Evolutionary conservation across 352 stramenopile genomes (phyloP).

Genomic region (Discostella stelligera): DNA sequence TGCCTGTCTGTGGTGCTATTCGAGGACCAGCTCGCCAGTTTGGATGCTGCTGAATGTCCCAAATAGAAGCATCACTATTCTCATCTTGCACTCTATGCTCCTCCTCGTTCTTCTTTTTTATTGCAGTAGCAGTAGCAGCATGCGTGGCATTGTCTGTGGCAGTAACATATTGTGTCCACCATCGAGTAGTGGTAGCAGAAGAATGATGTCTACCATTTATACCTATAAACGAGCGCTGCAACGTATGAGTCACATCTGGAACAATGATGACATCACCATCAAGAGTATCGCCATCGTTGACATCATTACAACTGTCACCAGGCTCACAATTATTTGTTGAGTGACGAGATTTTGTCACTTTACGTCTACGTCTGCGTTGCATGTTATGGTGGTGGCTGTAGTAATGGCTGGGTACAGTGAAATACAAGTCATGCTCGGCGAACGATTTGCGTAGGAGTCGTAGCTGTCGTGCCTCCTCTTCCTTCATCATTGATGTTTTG

Average conservation of each 20-base stretch:
- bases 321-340: no score
- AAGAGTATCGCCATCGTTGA: neutral
- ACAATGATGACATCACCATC: slow-evolving; percentile 25
- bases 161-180: slow-evolving; percentile 34
- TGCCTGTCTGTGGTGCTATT: neutral
- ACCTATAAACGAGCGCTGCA: slow-evolving; percentile 58
- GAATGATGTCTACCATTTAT: neutral
- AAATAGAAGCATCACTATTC: neutral
- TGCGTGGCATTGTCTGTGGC: no score
- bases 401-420: slow-evolving; percentile 29
- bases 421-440: slow-evolving; percentile 77
- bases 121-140: no score
- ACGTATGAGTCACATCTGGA: slow-evolving; percentile 61
- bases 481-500: no score
- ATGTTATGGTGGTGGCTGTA: neutral
- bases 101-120: neutral
- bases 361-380: no score
- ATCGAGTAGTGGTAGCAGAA: slow-evolving; percentile 7
- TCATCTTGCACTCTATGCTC: neutral
- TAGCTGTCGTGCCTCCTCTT: slow-evolving; percentile 60
- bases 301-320: neutral
- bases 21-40: neutral
- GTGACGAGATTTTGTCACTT: no score
- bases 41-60: neutral
- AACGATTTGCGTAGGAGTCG: slow-evolving; percentile 63